Base-by-base conservation (phyloP, 805 yeast species). In the Jamesozyma hellenica region DNA sequence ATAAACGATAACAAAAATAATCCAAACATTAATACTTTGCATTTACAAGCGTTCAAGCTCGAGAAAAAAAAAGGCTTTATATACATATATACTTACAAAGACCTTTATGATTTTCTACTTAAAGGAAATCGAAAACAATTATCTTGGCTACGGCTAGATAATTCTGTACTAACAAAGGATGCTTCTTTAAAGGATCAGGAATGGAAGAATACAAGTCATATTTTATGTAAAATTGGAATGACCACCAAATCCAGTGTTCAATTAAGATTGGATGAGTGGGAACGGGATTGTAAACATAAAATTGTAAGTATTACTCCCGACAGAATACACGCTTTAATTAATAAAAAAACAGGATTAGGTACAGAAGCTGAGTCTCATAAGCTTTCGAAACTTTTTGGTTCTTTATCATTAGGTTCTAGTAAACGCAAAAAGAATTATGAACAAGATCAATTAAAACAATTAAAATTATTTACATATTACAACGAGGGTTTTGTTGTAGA, bases 161-260 rank as follows among this genome's bases (percentile, higher is more conserved):
- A 52, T 32, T 52, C 56, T 7, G 19, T 48, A 6, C 37, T 44
- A 7, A 21, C 33, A 11, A 29, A 35, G 18, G 32, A 25, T 16
- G 29, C 28, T 16, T 15, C 30, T 17, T 8, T 23, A 4, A 28
- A 13, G 15, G 36, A 38, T 15, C 40, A 42, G 7, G 42, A 41
- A 23, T 56, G 60, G 60, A 32, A 36, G 13, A 34, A 35, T 21
- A 39, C 39, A 14, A 46, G 41, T 27, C 42, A 43, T 23, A 52
- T 58, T 4, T 44, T 58, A 12, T 46, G 55, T 41, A 58, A 58
- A 33, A 49, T 58, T 18, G 63, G 63, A 2, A 52, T 58, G 59
- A 58, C 63, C 2, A 53, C 56, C 1, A 48, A 47, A 19, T 23
- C 36, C 15, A 35, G 44, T 16, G 63, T 56, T 14, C 41, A 41